A percentile compares a stretch with the other conserved stretches of the same genome.
Evolutionary conservation across 2,329 filamentous ascomycete genomes (phyloP).

Genomic region (Pseudogymnoascus sp.): DNA sequence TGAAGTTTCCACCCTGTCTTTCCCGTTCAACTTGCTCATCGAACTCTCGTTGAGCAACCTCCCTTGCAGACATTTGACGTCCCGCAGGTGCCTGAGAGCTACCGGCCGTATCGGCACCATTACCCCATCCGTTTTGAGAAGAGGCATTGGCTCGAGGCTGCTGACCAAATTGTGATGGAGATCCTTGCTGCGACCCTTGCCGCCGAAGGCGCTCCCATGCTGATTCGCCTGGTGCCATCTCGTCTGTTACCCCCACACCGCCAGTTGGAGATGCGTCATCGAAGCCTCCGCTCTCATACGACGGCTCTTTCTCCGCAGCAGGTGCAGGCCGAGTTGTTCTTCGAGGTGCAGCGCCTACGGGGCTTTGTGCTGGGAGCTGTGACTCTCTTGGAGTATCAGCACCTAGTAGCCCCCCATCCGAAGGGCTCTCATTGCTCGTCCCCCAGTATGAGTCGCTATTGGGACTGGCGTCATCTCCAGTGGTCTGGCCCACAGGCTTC

Average conservation of each 20-base stretch:
- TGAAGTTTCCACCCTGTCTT: constrained; percentile 24
- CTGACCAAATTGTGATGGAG: neutral
- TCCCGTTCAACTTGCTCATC: constrained; percentile 27
- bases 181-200: neutral
- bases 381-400: neutral
- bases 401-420: neutral
- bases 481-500: neutral
- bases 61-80: neutral
- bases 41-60: constrained; percentile 25
- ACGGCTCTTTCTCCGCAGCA: neutral
- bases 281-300: constrained; percentile 12
- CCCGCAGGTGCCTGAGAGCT: neutral
- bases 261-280: constrained; percentile 25
- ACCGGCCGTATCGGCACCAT: neutral
- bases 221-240: constrained; percentile 17
- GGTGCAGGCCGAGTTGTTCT: neutral
- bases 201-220: constrained; percentile 27
- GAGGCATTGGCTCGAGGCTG: neutral
- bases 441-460: constrained; percentile 17
- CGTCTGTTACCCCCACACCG: constrained; percentile 16
- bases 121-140: neutral
- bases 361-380: neutral
- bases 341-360: neutral
- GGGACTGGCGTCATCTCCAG: constrained; percentile 23
- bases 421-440: constrained; percentile 7